These are phyloP conservation scores for Edaphochlamys debaryana DNA, from an alignment of 139 green algal genomes.

Conservation along the genomic window DNA sequence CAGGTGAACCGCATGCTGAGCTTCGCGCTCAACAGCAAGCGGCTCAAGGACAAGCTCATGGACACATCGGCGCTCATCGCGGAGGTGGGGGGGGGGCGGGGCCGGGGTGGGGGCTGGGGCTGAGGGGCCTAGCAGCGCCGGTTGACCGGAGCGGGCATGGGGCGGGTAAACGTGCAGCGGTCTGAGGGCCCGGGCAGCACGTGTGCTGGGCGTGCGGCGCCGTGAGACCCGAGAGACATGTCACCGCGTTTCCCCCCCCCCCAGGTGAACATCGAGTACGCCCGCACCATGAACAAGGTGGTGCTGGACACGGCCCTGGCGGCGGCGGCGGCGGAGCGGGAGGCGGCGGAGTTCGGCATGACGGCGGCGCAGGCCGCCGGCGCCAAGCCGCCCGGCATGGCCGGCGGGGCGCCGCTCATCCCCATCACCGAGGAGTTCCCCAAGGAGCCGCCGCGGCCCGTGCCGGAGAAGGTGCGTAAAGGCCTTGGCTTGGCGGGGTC, in stretches of 20 bases:
- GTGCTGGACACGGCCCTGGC: slow-evolving; percentile 57
- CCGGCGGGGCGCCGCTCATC: slow-evolving; percentile 11
- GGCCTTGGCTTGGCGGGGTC: no score
- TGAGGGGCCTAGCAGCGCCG: background rate
- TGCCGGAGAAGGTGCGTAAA: slow-evolving; percentile 37
- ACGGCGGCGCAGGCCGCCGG: background rate
- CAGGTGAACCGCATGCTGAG: slow-evolving; percentile 78
- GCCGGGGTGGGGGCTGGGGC: no score
- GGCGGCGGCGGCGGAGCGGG: slow-evolving; percentile 19
- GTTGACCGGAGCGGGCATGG: background rate
- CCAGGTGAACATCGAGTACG: slow-evolving; percentile 81
- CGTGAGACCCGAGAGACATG: no score
- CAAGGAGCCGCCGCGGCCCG: slow-evolving; percentile 15
- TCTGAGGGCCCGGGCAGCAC: no score
- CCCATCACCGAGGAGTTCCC: slow-evolving; percentile 36
- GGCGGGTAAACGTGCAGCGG: no score
- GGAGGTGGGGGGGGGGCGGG: slow-evolving; percentile 47
- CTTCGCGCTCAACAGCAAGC: slow-evolving; percentile 78
- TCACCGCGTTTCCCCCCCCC: no score
- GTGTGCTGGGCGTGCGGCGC: no score
- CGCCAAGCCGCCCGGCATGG: background rate
- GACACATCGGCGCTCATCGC: slow-evolving; percentile 78
- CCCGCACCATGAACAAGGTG: slow-evolving; percentile 84
- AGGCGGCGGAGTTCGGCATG: background rate
- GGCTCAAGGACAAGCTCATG: slow-evolving; percentile 79